A percentile compares a stretch with the other conserved stretches of the same genome.
Evolutionary conservation across 257 asterid species (phyloP).

Genomic region (Solanum chiquidenum): DNA sequence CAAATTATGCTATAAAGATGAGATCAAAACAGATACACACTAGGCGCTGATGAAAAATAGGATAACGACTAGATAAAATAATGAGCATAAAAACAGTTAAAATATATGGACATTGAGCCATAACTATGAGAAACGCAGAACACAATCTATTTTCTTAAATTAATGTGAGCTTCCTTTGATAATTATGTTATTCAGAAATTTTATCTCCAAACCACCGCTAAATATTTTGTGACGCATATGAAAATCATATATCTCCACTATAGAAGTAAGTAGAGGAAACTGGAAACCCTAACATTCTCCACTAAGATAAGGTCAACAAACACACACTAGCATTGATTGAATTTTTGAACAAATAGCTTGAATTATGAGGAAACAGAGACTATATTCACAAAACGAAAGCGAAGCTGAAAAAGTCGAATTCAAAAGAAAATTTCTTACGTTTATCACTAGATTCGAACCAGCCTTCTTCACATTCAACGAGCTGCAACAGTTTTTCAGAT

Average conservation of each 20-base stretch:
- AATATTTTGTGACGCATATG: not conserved
- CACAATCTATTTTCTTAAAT: not conserved
- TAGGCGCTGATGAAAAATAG: not conserved
- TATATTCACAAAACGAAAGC: not conserved
- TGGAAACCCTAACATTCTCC: not conserved
- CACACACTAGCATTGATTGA: not conserved
- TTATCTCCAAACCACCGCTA: not conserved
- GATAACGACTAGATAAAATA: not conserved
- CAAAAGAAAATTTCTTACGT: not conserved
- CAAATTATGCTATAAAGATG: not conserved
- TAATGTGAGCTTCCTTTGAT: not conserved
- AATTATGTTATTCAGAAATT: not conserved
- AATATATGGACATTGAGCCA: not conserved
- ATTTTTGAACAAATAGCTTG: not conserved
- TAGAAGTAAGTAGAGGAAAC: not conserved
- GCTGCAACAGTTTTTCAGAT: not conserved
- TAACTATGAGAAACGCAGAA: not conserved
- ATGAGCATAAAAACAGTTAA: too few species aligned
- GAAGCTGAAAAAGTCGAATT: not conserved
- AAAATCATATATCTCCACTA: too few species aligned
- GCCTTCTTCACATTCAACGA: not conserved
- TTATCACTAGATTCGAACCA: not conserved
- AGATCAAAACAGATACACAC: not conserved
- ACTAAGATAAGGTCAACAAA: not conserved
- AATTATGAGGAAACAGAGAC: not conserved